Evolutionary conservation across 1,284 basidiomycete species (phyloP), one percentile per base, ranked within the genome.

Genomic region (Cryptococcus neoformans): DNA sequence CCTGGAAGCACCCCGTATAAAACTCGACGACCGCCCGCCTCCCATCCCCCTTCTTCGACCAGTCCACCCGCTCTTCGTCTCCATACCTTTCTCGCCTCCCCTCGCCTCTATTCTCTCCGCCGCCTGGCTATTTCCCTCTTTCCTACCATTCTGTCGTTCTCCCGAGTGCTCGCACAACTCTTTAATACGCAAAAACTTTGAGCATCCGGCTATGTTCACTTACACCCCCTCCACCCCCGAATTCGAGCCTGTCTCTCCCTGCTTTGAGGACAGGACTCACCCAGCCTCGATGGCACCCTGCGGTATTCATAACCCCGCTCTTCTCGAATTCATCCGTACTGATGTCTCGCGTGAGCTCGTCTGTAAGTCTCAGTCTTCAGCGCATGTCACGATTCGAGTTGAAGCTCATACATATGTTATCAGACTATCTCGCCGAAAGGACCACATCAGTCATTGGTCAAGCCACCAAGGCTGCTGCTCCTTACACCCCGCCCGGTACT

Each of bases 291-390:
- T 92, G 63, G 70, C 89, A 53, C 83, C 86, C 53, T 80, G 82
- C 56, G 81, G 82, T 48, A 75, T 81, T 57, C 92, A 93, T 79
- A 85, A 89, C 76, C 86, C 86, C 16, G 83, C 82, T 49, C 83
- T 96, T 61, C 80, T 94, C 64, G 82, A 84, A 66, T 86, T 95
- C 68, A 83, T 95, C 78, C 81, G 83, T 62, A 84, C 83, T 61
- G 85, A 84, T 40, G 89, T 95, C 54, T 85, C 89, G 6, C 79
- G 82, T 71, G 88, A 90, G 59, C 92, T 96, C 86, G 84, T 95
- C 73, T 77, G 84, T 64, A 75, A 79, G 67, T 76, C 41, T 36
- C 17, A 1, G 5, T 37, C 11, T 2, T 38, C 17, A 12, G 14
- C 35, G 37, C 17, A 35, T 44, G 45, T 51, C 8, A 46, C 62